Evolutionary conservation across 352 stramenopile genomes (phyloP).

Genomic region (Pythium phragmiticola): DNA sequence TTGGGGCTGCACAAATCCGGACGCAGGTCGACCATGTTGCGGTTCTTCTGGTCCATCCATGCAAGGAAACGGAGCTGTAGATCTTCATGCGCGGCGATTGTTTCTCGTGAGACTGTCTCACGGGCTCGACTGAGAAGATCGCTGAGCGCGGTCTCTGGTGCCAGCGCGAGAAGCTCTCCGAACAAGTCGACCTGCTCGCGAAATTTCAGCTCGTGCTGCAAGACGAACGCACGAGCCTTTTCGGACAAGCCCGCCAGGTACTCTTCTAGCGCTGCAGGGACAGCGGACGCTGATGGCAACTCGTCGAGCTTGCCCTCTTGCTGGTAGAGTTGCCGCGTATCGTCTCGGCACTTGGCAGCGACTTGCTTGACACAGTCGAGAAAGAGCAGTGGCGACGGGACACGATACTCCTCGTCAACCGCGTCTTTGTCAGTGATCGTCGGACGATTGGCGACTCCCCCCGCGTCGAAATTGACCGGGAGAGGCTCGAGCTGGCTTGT

Average conservation of each 20-base stretch:
- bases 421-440: conserved; percentile 41
- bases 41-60: conserved; percentile 48
- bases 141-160: conserved; percentile 43
- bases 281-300: conserved; percentile 42
- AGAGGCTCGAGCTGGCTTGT: conserved; percentile 46
- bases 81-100: conserved; percentile 4
- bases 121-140: conserved; percentile 37
- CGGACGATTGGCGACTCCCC: conserved; percentile 17
- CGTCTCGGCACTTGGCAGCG: conserved; percentile 50
- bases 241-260: conserved; percentile 63
- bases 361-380: conserved; percentile 59
- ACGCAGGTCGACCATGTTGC: conserved; percentile 53
- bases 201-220: conserved; percentile 50
- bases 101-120: conserved; percentile 23
- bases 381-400: conserved; percentile 31
- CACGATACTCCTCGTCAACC: conserved; percentile 42
- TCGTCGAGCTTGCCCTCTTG: conserved; percentile 70
- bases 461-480: conserved; percentile 33
- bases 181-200: conserved; percentile 66
- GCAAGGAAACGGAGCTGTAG: conserved; percentile 38
- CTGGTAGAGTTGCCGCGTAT: conserved; percentile 51
- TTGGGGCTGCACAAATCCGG: conserved; percentile 80
- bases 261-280: conserved; percentile 70
- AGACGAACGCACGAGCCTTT: conserved; percentile 58
- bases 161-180: conserved; percentile 51